A percentile compares a stretch with the other conserved stretches of the same genome.
Conservation (phyloP, 2,329 filamentous ascomycete genomes). For the Pseudonectria foliicola region DNA sequence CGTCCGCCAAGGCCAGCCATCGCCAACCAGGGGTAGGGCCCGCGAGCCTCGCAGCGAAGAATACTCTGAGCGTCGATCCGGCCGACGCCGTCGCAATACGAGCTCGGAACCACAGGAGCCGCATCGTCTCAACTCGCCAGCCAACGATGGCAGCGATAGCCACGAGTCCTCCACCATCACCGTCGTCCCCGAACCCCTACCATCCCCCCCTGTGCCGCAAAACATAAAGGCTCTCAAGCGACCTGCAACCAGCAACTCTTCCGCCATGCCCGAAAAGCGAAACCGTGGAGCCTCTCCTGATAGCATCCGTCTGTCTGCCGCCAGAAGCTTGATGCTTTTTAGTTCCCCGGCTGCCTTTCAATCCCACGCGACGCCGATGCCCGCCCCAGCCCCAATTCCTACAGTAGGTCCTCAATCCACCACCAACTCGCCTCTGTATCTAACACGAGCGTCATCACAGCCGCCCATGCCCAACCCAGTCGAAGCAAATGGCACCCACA, state of each 20-base stretch:
- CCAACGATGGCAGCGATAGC: conserved; percentile 15
- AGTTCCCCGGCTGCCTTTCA: conserved; percentile 23
- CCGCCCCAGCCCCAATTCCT: not conserved
- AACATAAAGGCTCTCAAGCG: conserved; percentile 17
- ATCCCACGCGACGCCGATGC: conserved; percentile 11
- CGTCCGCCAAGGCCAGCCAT: conserved; percentile 14
- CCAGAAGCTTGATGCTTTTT: conserved; percentile 23
- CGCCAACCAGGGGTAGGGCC: conserved; percentile 11
- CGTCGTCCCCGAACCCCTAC: conserved; percentile 18
- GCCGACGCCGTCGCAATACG: conserved; percentile 12
- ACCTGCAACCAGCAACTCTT: conserved; percentile 10
- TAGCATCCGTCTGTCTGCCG: conserved; percentile 20
- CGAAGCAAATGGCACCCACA: conserved; percentile 14
- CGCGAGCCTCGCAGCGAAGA: not conserved
- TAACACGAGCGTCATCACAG: conserved; percentile 3
- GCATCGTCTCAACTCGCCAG: conserved; percentile 13
- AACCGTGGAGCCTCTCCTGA: conserved; percentile 19
- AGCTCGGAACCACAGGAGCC: conserved; percentile 15
- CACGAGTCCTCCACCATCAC: conserved; percentile 20
- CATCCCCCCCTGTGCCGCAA: conserved; percentile 18
- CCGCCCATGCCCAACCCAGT: conserved; percentile 13
- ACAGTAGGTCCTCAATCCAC: not conserved
- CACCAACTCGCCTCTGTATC: not conserved
- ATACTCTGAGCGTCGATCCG: conserved; percentile 14
- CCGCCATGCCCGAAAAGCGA: conserved; percentile 16